Percentiles rank a stretch among this genome's conserved stretches.
Evolutionary conservation across 148 eudicot genomes (phyloP).

Genomic region (Rhododendron henanense): DNA sequence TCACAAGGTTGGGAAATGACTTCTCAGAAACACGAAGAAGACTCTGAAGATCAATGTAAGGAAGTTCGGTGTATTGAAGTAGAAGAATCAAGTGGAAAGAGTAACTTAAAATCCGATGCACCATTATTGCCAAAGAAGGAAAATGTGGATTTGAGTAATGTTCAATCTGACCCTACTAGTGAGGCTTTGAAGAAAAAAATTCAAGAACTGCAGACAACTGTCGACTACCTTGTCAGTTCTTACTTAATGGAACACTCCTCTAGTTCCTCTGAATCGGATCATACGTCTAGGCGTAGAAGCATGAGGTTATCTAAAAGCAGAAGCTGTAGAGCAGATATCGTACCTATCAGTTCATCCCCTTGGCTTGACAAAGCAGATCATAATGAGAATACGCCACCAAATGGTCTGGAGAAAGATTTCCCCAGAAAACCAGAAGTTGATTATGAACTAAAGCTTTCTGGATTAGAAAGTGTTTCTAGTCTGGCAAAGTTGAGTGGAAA

Average conservation of each 20-base stretch:
- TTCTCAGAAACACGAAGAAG: slow-evolving; percentile 23
- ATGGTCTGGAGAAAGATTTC: slow-evolving; percentile 35
- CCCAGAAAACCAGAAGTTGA: slow-evolving; percentile 30
- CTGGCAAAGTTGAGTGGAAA: slow-evolving; percentile 17
- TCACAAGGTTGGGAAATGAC: slow-evolving; percentile 41
- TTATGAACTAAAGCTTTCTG: slow-evolving; percentile 20
- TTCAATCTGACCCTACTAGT: slow-evolving; percentile 22
- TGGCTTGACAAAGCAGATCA: slow-evolving; percentile 26
- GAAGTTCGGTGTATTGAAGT: slow-evolving; percentile 67
- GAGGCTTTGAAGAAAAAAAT: slow-evolving; percentile 47
- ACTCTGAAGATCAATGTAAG: slow-evolving; percentile 54
- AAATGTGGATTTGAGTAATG: slow-evolving; percentile 19
- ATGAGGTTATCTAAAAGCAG: slow-evolving; percentile 40
- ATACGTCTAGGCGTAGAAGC: slow-evolving; percentile 26
- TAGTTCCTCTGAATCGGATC: slow-evolving; percentile 40
- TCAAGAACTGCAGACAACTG: slow-evolving; percentile 45
- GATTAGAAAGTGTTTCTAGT: slow-evolving; percentile 11
- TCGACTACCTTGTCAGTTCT: slow-evolving; percentile 40
- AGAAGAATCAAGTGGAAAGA: slow-evolving; percentile 23
- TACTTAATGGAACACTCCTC: slow-evolving; percentile 31
- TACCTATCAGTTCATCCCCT: slow-evolving; percentile 16
- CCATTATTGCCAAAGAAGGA: slow-evolving; percentile 21
- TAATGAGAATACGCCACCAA: slow-evolving; percentile 16
- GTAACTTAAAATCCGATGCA: slow-evolving; percentile 17
- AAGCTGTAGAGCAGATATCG: slow-evolving; percentile 53